Evolutionary conservation across 192 early-diverging fungal species (phyloP), one percentile per base, ranked within the genome.

Genomic region (Podila clonocystis): DNA sequence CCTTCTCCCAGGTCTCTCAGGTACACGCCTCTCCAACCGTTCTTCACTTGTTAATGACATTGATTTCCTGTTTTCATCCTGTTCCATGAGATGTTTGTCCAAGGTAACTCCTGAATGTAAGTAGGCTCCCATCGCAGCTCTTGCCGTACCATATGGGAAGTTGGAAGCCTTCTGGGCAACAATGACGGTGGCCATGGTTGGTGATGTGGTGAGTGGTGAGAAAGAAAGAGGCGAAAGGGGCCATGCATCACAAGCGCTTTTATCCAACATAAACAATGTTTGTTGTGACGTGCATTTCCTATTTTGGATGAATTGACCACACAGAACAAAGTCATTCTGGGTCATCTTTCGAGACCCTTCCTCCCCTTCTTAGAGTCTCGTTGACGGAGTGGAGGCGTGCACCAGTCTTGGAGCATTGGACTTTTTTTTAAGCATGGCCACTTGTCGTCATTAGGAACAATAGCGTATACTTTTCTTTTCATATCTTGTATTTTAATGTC

Each of bases 141-240:
- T 55, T 24, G n/a, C 17, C 52, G 29, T 77, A 61, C 90, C 84
- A 73, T 86, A 89, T 8, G 90, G 83, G 7, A 85, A 58, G 34
- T 83, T 76, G 5, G 84, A 22, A 34, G 87, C 90, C 83, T 91
- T 91, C 60, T 89, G 85, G n/a, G 90, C 90, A 50, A 91, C 65
- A 34, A 85, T 82, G 50, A 91, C 78, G 66, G 82, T 82, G 26
- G 82, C 75, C 88, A 88, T 88, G 73, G 50, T 74, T 61, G 50
- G 50, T 22, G 13, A 31, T 59, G 63, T 45, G 62, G 61, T 34
- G 30, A 33, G 26, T 22, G 26, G 29, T 28, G 20, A 33, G 26
- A 19, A 33, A 61, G 7, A 33, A 41, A 28, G 38, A 48, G 36
- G 36, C 20, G 19, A 57, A 57, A 49, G 29, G 50, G 29, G 45